Evolutionary conservation across 2,329 filamentous ascomycete genomes (phyloP).

Genomic region (Madurella fahalii): DNA sequence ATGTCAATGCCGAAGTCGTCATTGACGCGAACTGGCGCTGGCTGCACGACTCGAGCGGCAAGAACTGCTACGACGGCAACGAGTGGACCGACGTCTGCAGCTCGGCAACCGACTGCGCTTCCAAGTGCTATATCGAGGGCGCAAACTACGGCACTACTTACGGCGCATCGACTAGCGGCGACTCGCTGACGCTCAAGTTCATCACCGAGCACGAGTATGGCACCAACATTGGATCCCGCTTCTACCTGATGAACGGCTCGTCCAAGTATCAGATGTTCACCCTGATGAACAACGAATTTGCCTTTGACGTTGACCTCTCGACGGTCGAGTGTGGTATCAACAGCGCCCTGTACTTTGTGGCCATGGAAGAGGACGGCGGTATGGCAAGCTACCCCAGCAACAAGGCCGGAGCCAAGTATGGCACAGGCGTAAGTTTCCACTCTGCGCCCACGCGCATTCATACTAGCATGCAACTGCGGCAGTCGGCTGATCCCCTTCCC

Average conservation of each 20-base stretch:
- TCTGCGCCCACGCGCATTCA: background rate
- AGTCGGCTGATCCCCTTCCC: background rate
- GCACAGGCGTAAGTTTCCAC: slow-evolving; percentile 39
- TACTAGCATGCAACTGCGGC: background rate
- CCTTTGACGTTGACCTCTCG: slow-evolving; percentile 63
- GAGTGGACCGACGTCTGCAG: slow-evolving; percentile 36
- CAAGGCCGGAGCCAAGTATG: slow-evolving; percentile 47
- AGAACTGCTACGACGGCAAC: slow-evolving; percentile 49
- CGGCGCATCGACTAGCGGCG: slow-evolving; percentile 44
- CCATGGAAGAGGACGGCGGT: slow-evolving; percentile 53
- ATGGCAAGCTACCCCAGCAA: slow-evolving; percentile 42
- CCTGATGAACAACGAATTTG: slow-evolving; percentile 58
- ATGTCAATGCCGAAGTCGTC: slow-evolving; percentile 41
- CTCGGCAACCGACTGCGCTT: slow-evolving; percentile 37
- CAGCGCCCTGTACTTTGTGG: slow-evolving; percentile 58
- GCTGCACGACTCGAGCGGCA: slow-evolving; percentile 41
- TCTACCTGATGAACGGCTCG: slow-evolving; percentile 56
- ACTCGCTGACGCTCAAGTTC: slow-evolving; percentile 47
- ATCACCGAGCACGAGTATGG: slow-evolving; percentile 44
- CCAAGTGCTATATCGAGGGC: slow-evolving; percentile 45
- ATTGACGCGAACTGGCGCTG: slow-evolving; percentile 54
- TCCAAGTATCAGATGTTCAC: slow-evolving; percentile 57
- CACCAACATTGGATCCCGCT: slow-evolving; percentile 42
- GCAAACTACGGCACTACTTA: slow-evolving; percentile 42
- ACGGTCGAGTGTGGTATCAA: slow-evolving; percentile 62